Conservation (phyloP, 371 early-diverging fungal species). For the Mortierella sp. region DNA sequence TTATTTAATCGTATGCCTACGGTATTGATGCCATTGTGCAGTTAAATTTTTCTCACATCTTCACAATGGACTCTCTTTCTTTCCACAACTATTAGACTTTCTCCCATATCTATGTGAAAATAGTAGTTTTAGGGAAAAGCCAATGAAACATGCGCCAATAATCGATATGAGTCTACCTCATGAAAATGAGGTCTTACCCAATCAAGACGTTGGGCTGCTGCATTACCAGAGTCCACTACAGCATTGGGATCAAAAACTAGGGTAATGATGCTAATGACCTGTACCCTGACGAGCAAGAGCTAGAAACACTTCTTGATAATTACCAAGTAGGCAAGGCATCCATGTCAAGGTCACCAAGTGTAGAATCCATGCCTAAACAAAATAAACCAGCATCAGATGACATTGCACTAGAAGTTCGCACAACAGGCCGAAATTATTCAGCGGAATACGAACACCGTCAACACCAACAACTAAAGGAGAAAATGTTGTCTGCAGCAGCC, state of each 20-base stretch:
- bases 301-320: neutral
- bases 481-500: conserved; percentile 16
- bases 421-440: neutral
- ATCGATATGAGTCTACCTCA: neutral
- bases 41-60: no score
- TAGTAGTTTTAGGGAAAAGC: neutral
- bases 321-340: neutral
- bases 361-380: no score
- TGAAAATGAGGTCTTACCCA: neutral
- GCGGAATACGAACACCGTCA: conserved; percentile 7
- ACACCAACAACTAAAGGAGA: neutral
- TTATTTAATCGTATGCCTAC: no score
- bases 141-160: neutral
- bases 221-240: neutral
- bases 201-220: neutral
- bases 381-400: neutral
- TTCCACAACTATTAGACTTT: no score
- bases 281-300: no score
- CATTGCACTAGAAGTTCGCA: neutral
- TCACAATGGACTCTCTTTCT: no score
- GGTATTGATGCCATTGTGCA: no score
- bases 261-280: neutral
- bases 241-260: neutral
- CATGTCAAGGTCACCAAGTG: no score
- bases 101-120: no score